Evolutionary conservation across 768 basidiomycete species (phyloP).

Genomic region (Terana coerulea): DNA sequence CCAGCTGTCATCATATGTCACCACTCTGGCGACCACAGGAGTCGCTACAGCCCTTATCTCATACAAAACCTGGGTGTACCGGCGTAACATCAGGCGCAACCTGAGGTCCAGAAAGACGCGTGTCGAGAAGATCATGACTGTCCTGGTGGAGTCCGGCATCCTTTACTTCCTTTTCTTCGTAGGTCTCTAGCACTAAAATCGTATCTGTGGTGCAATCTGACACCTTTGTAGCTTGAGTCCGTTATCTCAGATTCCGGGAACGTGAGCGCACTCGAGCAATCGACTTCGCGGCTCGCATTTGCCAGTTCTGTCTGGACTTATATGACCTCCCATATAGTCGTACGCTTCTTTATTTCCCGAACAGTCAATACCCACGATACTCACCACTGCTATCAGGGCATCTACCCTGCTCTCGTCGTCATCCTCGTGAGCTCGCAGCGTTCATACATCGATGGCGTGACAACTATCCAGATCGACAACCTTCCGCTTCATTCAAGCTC

Average conservation of each 20-base stretch:
- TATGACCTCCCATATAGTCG: constrained; percentile 18
- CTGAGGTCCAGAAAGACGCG: constrained; percentile 5
- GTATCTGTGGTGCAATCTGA: no score
- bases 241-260: neutral
- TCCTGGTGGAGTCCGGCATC: constrained; percentile 23
- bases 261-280: constrained; percentile 9
- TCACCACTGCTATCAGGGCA: constrained; percentile 10
- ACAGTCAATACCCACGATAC: neutral
- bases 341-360: neutral
- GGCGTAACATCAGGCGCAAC: neutral
- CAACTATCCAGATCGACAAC: no score
- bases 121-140: constrained; percentile 14
- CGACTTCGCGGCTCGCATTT: constrained; percentile 9
- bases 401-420: constrained; percentile 21
- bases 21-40: constrained; percentile 16
- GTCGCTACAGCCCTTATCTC: constrained; percentile 19
- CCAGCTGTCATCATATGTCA: constrained; percentile 20
- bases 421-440: constrained; percentile 18
- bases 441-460: no score
- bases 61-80: constrained; percentile 15
- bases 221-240: neutral
- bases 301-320: constrained; percentile 12
- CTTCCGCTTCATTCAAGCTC: no score
- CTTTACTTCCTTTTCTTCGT: constrained; percentile 25
- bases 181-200: neutral